Conservation (phyloP, 1,284 basidiomycete species). For the Trametes versicolor region DNA sequence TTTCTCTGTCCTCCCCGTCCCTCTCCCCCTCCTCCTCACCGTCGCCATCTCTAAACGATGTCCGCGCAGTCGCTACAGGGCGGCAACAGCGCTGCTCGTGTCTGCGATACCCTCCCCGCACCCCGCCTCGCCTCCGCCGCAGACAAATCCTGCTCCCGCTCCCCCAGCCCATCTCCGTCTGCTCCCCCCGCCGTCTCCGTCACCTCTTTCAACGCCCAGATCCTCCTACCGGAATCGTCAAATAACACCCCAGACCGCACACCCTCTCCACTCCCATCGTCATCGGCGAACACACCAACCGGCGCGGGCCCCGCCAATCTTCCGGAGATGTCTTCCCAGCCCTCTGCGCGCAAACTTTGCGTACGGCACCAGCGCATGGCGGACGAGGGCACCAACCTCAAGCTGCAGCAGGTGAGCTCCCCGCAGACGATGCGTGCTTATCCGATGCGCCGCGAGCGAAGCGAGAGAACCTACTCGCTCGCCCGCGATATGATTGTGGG, state of each 20-base stretch:
- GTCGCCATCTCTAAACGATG: slow-evolving; percentile 29
- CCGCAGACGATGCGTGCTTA: neutral
- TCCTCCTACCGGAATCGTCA: slow-evolving; percentile 31
- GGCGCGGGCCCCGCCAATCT: slow-evolving; percentile 7
- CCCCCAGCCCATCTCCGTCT: slow-evolving; percentile 38
- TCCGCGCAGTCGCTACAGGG: slow-evolving; percentile 32
- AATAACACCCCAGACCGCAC: slow-evolving; percentile 6
- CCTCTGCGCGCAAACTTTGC: slow-evolving; percentile 79
- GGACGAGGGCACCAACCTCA: slow-evolving; percentile 93
- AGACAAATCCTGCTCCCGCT: slow-evolving; percentile 38
- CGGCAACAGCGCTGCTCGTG: slow-evolving; percentile 47
- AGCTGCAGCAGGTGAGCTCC: slow-evolving; percentile 86
- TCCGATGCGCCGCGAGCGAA: neutral
- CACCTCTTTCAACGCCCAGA: slow-evolving; percentile 46
- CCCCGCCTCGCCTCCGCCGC: slow-evolving; percentile 55
- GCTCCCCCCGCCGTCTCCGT: slow-evolving; percentile 42
- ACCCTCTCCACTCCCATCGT: slow-evolving; percentile 15
- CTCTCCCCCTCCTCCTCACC: slow-evolving; percentile 15
- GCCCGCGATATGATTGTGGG: slow-evolving; percentile 11
- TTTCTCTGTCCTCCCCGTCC: slow-evolving; percentile 20
- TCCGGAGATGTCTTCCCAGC: slow-evolving; percentile 41
- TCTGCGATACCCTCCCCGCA: slow-evolving; percentile 79
- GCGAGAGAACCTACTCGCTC: too few species aligned
- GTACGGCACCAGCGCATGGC: slow-evolving; percentile 97
- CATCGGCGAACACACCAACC: slow-evolving; percentile 13